A percentile compares a stretch with the other conserved stretches of the same genome.
phyloP scores from a whole-genome alignment of 345 rosid species.

The Brassica juncea region DNA sequence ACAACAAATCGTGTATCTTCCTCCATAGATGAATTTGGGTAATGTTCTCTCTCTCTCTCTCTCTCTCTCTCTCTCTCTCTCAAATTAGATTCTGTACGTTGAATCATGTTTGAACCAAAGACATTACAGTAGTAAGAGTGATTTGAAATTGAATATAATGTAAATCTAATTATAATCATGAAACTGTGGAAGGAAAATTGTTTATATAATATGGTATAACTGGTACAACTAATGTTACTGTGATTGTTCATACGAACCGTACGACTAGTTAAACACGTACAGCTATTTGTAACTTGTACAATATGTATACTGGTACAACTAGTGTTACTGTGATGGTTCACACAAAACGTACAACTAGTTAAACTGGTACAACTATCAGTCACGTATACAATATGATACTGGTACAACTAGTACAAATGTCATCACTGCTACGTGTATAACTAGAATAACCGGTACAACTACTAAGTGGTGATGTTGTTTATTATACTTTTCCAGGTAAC shows the following conservation, averaged over 20 bases:
- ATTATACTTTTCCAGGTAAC: neutral
- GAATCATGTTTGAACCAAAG: neutral
- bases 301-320: neutral
- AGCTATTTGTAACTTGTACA: neutral
- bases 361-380: neutral
- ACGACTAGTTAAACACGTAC: neutral
- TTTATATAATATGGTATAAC: neutral
- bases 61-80: neutral
- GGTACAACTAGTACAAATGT: neutral
- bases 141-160: neutral
- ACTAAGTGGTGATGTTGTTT: neutral
- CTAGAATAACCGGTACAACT: neutral
- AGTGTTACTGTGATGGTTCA: neutral
- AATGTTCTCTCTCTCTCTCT: neutral
- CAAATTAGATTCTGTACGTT: neutral
- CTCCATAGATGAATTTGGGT: neutral
- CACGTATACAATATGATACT: neutral
- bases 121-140: neutral
- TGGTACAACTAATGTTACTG: neutral
- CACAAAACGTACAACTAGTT: neutral
- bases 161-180: neutral
- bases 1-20: neutral
- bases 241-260: neutral
- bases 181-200: too few relatives aligned
- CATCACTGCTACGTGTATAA: neutral